A percentile compares a stretch with the other conserved stretches of the same genome.
Evolutionary conservation across 345 rosid genomes (phyloP).

Genomic region (Euphorbia peplus): DNA sequence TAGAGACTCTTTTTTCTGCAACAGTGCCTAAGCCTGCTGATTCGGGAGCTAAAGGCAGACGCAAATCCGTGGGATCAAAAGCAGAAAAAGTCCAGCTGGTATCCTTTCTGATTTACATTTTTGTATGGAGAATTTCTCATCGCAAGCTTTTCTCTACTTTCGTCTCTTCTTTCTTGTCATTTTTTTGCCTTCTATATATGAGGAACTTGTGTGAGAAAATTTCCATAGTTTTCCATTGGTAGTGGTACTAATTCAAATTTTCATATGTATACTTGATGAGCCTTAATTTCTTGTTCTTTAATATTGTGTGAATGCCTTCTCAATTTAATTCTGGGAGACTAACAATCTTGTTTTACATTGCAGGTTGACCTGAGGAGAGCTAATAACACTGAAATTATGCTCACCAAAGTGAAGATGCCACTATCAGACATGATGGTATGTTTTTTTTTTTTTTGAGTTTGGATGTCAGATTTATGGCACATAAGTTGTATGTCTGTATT

Average conservation of each 20-base stretch:
- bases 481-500: not conserved
- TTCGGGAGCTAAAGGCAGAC: slow-evolving; percentile 48
- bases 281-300: not conserved
- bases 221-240: not conserved
- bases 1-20: slow-evolving; percentile 92
- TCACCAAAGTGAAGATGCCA: slow-evolving; percentile 99
- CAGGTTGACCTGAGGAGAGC: slow-evolving; percentile 97
- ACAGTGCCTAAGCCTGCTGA: slow-evolving; percentile 66
- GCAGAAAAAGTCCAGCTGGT: slow-evolving; percentile 86
- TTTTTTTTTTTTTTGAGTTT: slow-evolving; percentile 6
- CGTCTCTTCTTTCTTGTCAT: not conserved
- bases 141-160: not conserved
- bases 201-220: not conserved
- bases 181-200: not conserved
- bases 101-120: slow-evolving; percentile 16
- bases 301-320: not conserved
- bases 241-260: not conserved
- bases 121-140: not conserved
- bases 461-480: not conserved
- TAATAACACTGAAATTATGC: slow-evolving; percentile 99
- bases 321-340: not conserved
- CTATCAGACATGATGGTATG: slow-evolving; percentile 98
- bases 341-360: slow-evolving; percentile 21
- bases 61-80: slow-evolving; percentile 78
- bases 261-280: not conserved